phyloP scores from a whole-genome alignment of 805 yeast genomes.

The Hanseniaspora singularis region DNA sequence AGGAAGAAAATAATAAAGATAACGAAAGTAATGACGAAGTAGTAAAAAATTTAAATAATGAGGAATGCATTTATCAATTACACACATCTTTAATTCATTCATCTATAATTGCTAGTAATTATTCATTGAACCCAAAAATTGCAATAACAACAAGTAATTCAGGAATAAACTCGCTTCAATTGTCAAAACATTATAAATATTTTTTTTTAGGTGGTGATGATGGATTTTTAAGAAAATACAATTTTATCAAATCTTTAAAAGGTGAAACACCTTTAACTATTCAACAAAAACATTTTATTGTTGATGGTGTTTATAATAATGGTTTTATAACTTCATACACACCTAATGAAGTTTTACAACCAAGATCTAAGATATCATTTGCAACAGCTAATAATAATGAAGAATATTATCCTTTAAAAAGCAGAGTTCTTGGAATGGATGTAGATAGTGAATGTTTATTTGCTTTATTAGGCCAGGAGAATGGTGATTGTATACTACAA shows the following conservation, averaged over 20 bases:
- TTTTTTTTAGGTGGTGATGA: slow-evolving; percentile 92
- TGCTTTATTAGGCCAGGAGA: slow-evolving; percentile 67
- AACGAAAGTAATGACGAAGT: slow-evolving; percentile 18
- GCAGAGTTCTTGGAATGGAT: slow-evolving; percentile 81
- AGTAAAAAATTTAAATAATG: too few species aligned
- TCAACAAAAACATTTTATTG: slow-evolving; percentile 78
- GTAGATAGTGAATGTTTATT: slow-evolving; percentile 74
- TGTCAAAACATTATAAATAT: slow-evolving; percentile 74
- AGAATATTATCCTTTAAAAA: slow-evolving; percentile 44
- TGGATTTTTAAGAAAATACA: slow-evolving; percentile 83
- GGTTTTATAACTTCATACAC: slow-evolving; percentile 79
- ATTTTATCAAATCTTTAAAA: slow-evolving; percentile 70
- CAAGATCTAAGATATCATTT: slow-evolving; percentile 31
- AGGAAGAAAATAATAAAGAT: slow-evolving; percentile 18
- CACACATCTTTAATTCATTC: slow-evolving; percentile 30
- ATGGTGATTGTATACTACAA: slow-evolving; percentile 81
- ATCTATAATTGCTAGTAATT: slow-evolving; percentile 41
- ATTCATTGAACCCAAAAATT: slow-evolving; percentile 70
- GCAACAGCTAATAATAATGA: slow-evolving; percentile 22
- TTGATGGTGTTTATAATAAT: slow-evolving; percentile 73
- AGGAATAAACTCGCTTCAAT: slow-evolving; percentile 56
- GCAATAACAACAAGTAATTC: slow-evolving; percentile 76
- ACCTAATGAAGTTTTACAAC: slow-evolving; percentile 89
- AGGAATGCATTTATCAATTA: slow-evolving; percentile 26
- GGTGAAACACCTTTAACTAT: slow-evolving; percentile 81